Percentiles rank a stretch among this genome's conserved stretches.
Evolutionary conservation across 2,329 filamentous ascomycete species (phyloP).

Genomic region (Cyanodermella asteris): DNA sequence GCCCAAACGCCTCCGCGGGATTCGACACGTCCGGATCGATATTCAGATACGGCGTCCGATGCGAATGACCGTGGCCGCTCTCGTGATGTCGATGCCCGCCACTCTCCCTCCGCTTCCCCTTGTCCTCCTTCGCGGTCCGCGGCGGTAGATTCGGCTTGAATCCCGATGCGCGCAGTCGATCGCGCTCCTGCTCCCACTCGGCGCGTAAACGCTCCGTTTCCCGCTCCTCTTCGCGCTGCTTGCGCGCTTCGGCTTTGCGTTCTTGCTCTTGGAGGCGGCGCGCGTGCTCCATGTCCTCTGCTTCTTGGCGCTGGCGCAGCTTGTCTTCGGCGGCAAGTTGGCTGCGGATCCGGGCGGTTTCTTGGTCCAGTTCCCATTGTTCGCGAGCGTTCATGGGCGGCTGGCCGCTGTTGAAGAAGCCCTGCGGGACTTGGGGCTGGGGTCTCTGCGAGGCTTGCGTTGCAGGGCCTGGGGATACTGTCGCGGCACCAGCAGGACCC

Average conservation of each 20-base stretch:
- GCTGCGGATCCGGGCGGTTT: slow-evolving; percentile 23
- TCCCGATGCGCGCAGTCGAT: too few species aligned
- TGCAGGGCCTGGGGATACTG: slow-evolving; percentile 8
- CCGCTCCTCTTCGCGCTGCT: slow-evolving; percentile 39
- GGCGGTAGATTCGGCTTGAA: too few species aligned
- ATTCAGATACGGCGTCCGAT: too few species aligned
- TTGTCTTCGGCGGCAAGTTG: slow-evolving; percentile 21
- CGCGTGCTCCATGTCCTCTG: slow-evolving; percentile 28
- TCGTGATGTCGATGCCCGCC: too few species aligned
- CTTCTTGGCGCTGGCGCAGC: slow-evolving; percentile 20
- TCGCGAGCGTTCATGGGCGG: slow-evolving; percentile 26
- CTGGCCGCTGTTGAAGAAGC: slow-evolving; percentile 12
- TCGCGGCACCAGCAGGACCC: too few species aligned
- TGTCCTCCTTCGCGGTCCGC: too few species aligned
- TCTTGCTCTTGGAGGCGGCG: slow-evolving; percentile 32
- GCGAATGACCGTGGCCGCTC: too few species aligned
- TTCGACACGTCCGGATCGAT: too few species aligned
- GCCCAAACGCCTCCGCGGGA: too few species aligned
- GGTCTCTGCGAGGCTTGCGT: slow-evolving; percentile 10
- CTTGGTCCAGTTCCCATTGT: slow-evolving; percentile 30
- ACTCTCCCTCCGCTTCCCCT: too few species aligned
- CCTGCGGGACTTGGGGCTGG: too few species aligned
- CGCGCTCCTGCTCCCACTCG: slow-evolving; percentile 28
- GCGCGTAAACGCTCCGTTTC: slow-evolving; percentile 54
- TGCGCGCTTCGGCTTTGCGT: slow-evolving; percentile 24